A percentile compares a stretch with the other conserved stretches of the same genome.
These are phyloP conservation scores for Quercus lobata DNA, from an alignment of 331 rosid species.

Conservation along the genomic window DNA sequence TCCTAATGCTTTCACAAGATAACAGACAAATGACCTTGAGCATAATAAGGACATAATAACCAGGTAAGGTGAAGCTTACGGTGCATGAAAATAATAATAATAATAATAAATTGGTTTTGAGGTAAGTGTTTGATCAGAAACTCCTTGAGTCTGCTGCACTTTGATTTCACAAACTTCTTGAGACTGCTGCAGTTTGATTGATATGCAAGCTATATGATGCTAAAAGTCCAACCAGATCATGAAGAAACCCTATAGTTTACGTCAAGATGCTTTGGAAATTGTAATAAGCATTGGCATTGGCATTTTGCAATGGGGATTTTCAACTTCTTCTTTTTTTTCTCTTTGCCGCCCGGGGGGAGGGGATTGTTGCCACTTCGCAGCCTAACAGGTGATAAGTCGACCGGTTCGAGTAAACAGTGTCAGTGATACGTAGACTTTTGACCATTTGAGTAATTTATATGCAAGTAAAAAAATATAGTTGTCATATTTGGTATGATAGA, in stretches of 20 bases:
- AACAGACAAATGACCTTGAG: not conserved
- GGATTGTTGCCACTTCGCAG: too few relatives aligned
- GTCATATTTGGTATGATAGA: too few relatives aligned
- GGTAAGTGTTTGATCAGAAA: not conserved
- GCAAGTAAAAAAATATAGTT: too few relatives aligned
- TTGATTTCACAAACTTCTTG: not conserved
- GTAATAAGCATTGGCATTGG: not conserved
- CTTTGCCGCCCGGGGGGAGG: too few relatives aligned
- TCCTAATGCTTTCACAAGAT: too few relatives aligned
- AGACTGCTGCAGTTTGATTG: not conserved
- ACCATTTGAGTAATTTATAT: too few relatives aligned
- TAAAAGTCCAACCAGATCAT: not conserved
- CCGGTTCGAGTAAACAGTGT: too few relatives aligned
- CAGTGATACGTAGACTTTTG: too few relatives aligned
- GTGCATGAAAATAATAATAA: not conserved
- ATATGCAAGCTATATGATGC: not conserved
- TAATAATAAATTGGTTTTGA: not conserved
- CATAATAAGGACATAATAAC: not conserved
- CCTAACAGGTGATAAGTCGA: too few relatives aligned
- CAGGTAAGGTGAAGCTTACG: not conserved
- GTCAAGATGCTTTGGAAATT: not conserved
- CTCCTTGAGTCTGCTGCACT: not conserved
- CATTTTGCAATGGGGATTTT: not conserved
- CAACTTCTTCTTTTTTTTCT: not conserved
- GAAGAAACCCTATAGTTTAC: not conserved